Evolutionary conservation across 441 rosid species (phyloP), one percentile per base, ranked within the genome.

Genomic region (Pelargonium cotyledonis): DNA sequence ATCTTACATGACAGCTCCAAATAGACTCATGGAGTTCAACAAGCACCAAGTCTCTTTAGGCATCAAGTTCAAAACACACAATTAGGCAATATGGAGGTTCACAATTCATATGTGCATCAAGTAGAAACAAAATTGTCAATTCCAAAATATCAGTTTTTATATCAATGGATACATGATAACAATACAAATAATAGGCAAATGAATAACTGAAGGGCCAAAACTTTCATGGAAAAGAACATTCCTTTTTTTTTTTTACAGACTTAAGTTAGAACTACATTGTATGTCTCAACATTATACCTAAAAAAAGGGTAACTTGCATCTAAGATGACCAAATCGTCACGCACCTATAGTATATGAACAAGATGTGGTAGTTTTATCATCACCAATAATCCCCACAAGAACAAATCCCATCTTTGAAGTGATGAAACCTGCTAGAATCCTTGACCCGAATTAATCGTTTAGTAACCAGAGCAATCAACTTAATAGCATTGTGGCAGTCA

Each of bases 311-410:
- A 51, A 58, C 63, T 21, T 7, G 29, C 8, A 26, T 55, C 23
- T 55, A 15, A 16, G 7, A 55, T 55, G 61, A 55, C 61, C 7
- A 55, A 55, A 55, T 55, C 23, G 61, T 18, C 23, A 55, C 16
- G 23, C 21, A 55, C 63, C 63, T 58, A 58, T 19, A 58, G 14
- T 18, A 21, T 3, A 19, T 58, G 63, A 58, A 58, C 63, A 58
- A 58, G 63, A 47, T n/a, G 55, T 29, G 19, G 63, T 11, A 19
- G 63, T 58, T 51, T 58, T 29, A 58, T 58, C 63, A 58, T 92
- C 85, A 91, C 98, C 98, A 94, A 73, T 94, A 94, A 73, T 85
- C 95, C 72, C 96, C 95, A 72, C 96, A 94, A 75, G 95, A 89
- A 81, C 97, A 93, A 47, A 66, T 72, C 19, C 98, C 96, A 69